Evolutionary conservation across 768 basidiomycete species (phyloP), one percentile per base, ranked within the genome.

Genomic region (Pulveroboletus sp.): DNA sequence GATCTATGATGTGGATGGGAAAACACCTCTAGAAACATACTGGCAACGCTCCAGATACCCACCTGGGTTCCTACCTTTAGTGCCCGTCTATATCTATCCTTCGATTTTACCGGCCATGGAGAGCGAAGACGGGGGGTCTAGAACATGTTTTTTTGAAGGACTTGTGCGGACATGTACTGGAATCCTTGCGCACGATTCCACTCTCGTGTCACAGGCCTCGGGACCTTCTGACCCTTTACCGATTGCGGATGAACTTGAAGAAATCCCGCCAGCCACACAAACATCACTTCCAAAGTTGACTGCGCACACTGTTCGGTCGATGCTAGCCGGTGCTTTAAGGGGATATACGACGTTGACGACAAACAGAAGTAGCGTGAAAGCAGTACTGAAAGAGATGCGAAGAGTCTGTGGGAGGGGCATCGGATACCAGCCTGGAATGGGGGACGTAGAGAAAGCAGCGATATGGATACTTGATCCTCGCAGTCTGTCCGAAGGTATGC

Each of bases 341-440:
- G 82, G 84, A 0, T 85, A 87, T 87, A 94, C 92, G 52, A 90
- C 88, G n/a, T 70, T 94, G 40, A 94, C 91, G 5, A 90, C 90
- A 9, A 94, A 95, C 57, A 75, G 80, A 54, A 76, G 84, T 25
- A 90, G 90, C 55, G 80, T 93, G 21, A 82, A 77, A 59, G 82
- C 82, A 20, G 72, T 94, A n/a, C 51, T 92, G 50, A 73, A 81
- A 51, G 86, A 86, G 64, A 76, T 91, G 65, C 78, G 72, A 47
- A 59, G 65, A 14, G 46, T 37, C 11, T 41, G 25, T 11, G 51
- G 51, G 42, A 24, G 48, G 43, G 33, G 51, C 7, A 8, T 6
- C 12, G 43, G 47, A 35, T 36, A 45, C 19, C 35, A 52, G 31
- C 33, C 57, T 19, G 50, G 65, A 50, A 31, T 19, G 58, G 59